Base-by-base conservation (phyloP, 768 basidiomycete genomes). In the Lanmaoa pseudosensibilis region DNA sequence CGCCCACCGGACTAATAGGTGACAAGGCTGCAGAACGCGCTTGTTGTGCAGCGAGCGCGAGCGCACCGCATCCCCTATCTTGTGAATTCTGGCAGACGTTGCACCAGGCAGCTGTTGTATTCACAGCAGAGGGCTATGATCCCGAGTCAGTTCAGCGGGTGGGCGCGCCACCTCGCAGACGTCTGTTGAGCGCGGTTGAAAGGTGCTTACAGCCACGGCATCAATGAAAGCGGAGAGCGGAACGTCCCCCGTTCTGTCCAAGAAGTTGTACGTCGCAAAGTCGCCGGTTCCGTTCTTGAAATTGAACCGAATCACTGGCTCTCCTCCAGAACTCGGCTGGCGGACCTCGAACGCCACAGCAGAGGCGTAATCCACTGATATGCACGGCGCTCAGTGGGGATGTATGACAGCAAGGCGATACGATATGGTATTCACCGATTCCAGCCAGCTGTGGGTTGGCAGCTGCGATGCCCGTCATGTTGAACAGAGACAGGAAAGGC, bases 401-500 rank as follows among this genome's bases (percentile, higher is more conserved):
- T 5, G 46, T 13, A 37, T 5, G 27, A 21, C 38, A 23, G 30
- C 5, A 37, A 41, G 44, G 37, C 23, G 46, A 12, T 19, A 32
- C 5, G 21, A 15, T 2, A 39, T 8, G 18, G 12, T 32, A 55
- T 59, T 51, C 50, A 86, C 87, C 84, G 58, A 89, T 80, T 13
- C 80, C 80, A 36, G 83, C 80, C 4, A 88, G 77, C 58, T 81
- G 64, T 0, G 82, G 80, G 53, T 81, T 77, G 44, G 75, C 71
- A 18, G 77, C 66, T 11, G 80, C 79, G 25, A 80, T 78, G 2
- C 82, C 78, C 0, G 86, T 88, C 83, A 92, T 85, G 70, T 88
- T 87, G 76, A 92, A 91, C 44, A 92, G 69, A 10, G 85, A 86
- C 33, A 90, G 56, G 74, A 91, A 87, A 0, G 89, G 89, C 69